Conservation (phyloP, 2,329 filamentous ascomycete species). For the Diaporthe nobilis region DNA sequence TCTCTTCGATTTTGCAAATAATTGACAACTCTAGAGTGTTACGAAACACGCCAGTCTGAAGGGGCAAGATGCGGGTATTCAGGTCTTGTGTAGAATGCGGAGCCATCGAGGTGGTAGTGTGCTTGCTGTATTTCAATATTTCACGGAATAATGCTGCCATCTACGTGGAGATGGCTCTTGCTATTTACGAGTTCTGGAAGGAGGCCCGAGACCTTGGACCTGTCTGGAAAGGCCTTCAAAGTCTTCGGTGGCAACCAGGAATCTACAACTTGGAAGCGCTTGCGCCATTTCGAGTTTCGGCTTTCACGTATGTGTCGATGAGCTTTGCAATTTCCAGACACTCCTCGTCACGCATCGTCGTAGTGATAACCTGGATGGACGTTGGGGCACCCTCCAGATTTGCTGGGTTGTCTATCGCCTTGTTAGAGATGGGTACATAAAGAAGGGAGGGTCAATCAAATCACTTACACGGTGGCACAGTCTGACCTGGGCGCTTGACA, state of each 20-base stretch:
- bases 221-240: no score
- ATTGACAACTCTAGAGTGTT: no score
- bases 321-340: conserved; percentile 41
- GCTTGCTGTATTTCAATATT: neutral
- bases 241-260: neutral
- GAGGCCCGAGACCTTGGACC: neutral
- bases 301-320: conserved; percentile 35
- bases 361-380: conserved; percentile 41
- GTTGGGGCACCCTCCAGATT: conserved; percentile 40
- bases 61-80: no score
- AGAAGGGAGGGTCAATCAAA: neutral
- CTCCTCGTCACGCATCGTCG: conserved; percentile 43
- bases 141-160: neutral
- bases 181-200: neutral
- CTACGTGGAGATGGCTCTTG: neutral
- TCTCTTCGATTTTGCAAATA: no score
- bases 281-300: neutral
- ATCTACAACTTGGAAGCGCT: conserved; percentile 13
- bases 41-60: no score
- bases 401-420: conserved; percentile 28
- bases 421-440: neutral
- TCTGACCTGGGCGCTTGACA: conserved; percentile 22
- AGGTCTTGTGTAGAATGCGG: no score
- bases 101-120: neutral
- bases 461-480: conserved; percentile 38